A percentile compares a stretch with the other conserved stretches of the same genome.
Evolutionary conservation across 495 filamentous ascomycete species (phyloP).

Genomic region (Collariella sp.): DNA sequence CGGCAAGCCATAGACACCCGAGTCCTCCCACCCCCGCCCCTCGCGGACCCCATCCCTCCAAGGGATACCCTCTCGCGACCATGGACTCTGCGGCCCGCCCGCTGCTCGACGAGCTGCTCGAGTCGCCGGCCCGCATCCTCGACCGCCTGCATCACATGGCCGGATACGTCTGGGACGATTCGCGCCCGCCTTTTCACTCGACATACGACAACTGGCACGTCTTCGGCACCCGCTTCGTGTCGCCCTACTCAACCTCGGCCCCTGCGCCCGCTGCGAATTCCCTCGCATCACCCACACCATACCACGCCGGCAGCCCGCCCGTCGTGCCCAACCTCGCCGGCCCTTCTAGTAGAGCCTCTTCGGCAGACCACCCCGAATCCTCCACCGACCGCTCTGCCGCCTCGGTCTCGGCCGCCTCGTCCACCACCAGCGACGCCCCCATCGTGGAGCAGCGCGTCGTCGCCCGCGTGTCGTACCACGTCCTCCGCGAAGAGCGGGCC

Average conservation of each 20-base stretch:
- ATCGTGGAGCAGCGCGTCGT: slow-evolving; percentile 49
- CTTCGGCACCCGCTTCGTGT: slow-evolving; percentile 40
- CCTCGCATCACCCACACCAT: slow-evolving; percentile 19
- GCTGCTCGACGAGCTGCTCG: slow-evolving; percentile 52
- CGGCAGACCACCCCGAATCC: slow-evolving; percentile 33
- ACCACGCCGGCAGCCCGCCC: slow-evolving; percentile 23
- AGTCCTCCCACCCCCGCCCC: slow-evolving; percentile 7
- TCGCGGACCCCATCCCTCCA: slow-evolving; percentile 6
- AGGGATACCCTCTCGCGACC: slow-evolving; percentile 14
- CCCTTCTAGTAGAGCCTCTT: slow-evolving; percentile 24
- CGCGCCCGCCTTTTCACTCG: slow-evolving; percentile 63
- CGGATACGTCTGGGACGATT: slow-evolving; percentile 70
- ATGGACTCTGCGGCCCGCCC: slow-evolving; percentile 42
- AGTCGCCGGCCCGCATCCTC: slow-evolving; percentile 61
- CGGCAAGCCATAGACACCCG: slow-evolving; percentile 23
- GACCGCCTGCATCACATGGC: slow-evolving; percentile 63
- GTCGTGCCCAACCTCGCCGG: slow-evolving; percentile 20
- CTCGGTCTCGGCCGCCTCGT: slow-evolving; percentile 19
- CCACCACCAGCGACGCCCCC: slow-evolving; percentile 24
- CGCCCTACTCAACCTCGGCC: slow-evolving; percentile 30
- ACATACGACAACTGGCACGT: slow-evolving; percentile 68
- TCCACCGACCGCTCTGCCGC: slow-evolving; percentile 32
- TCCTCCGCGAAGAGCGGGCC: slow-evolving; percentile 71
- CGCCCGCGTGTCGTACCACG: slow-evolving; percentile 70
- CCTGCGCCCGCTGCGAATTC: slow-evolving; percentile 17